Evolutionary conservation across 257 asterid species (phyloP).

Genomic region (Solanum tarapatanum): DNA sequence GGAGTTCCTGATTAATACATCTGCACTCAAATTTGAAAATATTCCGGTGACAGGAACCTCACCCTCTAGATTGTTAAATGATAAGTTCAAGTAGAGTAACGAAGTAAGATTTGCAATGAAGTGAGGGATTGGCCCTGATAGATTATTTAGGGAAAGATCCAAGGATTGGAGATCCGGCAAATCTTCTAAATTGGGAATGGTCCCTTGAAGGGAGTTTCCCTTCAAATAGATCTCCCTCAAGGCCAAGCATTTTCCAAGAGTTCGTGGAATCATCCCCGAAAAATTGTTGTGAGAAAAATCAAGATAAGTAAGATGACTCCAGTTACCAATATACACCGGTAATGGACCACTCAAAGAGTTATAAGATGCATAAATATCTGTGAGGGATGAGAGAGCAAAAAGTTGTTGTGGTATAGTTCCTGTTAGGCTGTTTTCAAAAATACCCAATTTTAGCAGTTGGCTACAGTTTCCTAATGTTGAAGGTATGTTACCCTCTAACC

Average conservation of each 20-base stretch:
- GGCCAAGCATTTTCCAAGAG: slow-evolving; percentile 18
- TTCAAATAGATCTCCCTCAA: slow-evolving; percentile 13
- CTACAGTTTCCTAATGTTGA: slow-evolving; percentile 19
- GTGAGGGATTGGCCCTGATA: slow-evolving; percentile 26
- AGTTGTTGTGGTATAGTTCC: slow-evolving; percentile 33
- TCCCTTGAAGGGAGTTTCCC: slow-evolving; percentile 21
- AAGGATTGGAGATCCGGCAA: slow-evolving; percentile 14
- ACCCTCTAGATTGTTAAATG: slow-evolving; percentile 34
- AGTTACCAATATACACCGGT: slow-evolving; percentile 17
- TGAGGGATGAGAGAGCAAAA: slow-evolving; percentile 15
- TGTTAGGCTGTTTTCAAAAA: slow-evolving; percentile 24
- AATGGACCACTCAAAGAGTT: slow-evolving; percentile 31
- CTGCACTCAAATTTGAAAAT: slow-evolving; percentile 12
- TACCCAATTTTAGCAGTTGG: slow-evolving; percentile 13
- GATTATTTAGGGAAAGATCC: slow-evolving; percentile 28
- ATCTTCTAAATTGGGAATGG: slow-evolving; percentile 18
- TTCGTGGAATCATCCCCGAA: slow-evolving; percentile 25
- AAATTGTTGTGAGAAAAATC: slow-evolving; percentile 2
- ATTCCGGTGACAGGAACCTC: slow-evolving; percentile 23
- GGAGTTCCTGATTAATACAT: slow-evolving; percentile 13
- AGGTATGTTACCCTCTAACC: slow-evolving; percentile 33
- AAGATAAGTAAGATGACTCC: slow-evolving; percentile 20
- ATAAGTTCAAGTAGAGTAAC: slow-evolving; percentile 19
- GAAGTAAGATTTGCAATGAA: slow-evolving; percentile 12
- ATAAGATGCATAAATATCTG: slow-evolving; percentile 14